Percentiles rank a stretch among this genome's conserved stretches.
Conservation (phyloP, 805 yeast genomes). For the Cyberlindnera galapagoensis region DNA sequence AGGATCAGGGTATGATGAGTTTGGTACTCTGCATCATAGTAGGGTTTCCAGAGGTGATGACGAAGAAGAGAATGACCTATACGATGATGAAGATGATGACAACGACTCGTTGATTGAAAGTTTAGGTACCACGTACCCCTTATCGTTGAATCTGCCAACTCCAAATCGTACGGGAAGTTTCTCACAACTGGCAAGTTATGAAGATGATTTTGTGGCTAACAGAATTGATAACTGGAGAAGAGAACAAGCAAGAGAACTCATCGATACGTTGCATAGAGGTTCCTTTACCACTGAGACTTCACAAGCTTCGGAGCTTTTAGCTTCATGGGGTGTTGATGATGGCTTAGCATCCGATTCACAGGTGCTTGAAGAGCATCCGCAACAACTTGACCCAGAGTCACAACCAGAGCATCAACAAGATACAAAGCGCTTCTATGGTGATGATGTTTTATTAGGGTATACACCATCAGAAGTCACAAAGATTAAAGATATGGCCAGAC, state of each 20-base stretch:
- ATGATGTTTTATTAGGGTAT: constrained; percentile 18
- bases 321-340: constrained; percentile 31
- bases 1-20: too few relatives aligned
- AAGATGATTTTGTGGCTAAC: constrained; percentile 14
- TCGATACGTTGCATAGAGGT: constrained; percentile 16
- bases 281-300: constrained; percentile 6
- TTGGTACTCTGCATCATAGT: not conserved
- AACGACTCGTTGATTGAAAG: constrained; percentile 23
- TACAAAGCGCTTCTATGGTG: constrained; percentile 23
- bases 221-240: constrained; percentile 25
- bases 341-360: constrained; percentile 7
- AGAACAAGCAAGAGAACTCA: constrained; percentile 22
- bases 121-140: constrained; percentile 11
- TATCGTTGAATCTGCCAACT: constrained; percentile 15
- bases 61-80: constrained; percentile 6
- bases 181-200: constrained; percentile 2
- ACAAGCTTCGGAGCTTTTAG: constrained; percentile 13
- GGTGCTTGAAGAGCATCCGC: constrained; percentile 1
- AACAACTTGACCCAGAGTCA: constrained; percentile 1
- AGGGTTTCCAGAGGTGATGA: not conserved
- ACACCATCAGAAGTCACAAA: constrained; percentile 19
- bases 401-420: not conserved
- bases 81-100: constrained; percentile 21
- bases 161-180: too few relatives aligned
- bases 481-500: constrained; percentile 21